Conservation (phyloP, 805 yeast species). For the Lipomyces kockii region DNA sequence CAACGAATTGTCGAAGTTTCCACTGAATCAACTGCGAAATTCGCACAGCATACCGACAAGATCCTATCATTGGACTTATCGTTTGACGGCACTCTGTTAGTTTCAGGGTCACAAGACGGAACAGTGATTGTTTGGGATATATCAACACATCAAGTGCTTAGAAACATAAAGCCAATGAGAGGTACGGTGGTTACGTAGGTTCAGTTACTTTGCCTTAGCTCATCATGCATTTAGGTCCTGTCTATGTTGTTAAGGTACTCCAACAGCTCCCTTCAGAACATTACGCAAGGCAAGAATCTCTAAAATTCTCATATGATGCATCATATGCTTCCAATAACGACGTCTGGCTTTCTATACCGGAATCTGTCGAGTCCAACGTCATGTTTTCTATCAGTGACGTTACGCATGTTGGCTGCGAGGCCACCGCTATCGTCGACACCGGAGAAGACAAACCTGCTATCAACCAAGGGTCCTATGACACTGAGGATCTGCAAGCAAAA, state of each 20-base stretch:
- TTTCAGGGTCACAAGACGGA: slow-evolving; percentile 79
- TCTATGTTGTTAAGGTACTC: slow-evolving; percentile 17
- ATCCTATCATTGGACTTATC: slow-evolving; percentile 64
- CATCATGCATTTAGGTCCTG: slow-evolving; percentile 14
- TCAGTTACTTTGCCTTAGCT: neutral
- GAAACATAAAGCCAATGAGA: slow-evolving; percentile 39
- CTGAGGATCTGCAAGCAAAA: slow-evolving; percentile 23
- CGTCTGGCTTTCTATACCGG: slow-evolving; percentile 33
- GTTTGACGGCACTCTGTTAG: slow-evolving; percentile 72
- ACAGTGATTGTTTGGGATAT: slow-evolving; percentile 67
- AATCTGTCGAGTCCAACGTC: slow-evolving; percentile 5
- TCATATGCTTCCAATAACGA: slow-evolving; percentile 30
- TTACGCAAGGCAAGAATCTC: neutral
- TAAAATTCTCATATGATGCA: neutral
- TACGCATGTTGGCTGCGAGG: neutral
- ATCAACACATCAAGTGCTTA: slow-evolving; percentile 45
- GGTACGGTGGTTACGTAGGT: slow-evolving; percentile 30
- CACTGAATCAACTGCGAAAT: slow-evolving; percentile 5
- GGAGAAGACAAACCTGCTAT: neutral
- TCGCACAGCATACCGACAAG: slow-evolving; percentile 40
- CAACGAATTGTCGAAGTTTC: slow-evolving; percentile 53
- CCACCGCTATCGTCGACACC: neutral
- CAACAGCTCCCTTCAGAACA: slow-evolving; percentile 14
- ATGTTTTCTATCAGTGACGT: slow-evolving; percentile 5
- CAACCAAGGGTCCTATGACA: neutral